phyloP scores from a whole-genome alignment of 2,329 filamentous ascomycete genomes.

The Calonectria pseudoreteaudii region DNA sequence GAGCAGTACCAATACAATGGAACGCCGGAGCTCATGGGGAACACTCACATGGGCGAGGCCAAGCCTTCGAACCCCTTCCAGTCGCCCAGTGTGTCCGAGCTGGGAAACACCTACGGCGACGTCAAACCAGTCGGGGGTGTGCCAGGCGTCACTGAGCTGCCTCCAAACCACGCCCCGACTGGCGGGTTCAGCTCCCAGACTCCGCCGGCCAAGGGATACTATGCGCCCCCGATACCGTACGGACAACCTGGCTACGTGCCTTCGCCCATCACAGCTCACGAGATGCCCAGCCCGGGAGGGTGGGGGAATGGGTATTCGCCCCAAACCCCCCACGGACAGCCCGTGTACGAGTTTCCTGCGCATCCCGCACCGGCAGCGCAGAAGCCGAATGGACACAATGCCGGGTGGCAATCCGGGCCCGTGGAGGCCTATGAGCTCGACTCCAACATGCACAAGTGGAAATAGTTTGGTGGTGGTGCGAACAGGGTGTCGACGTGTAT shows the following conservation, averaged over 20 bases:
- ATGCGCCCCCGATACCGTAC: slow-evolving; percentile 22
- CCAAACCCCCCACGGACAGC: slow-evolving; percentile 23
- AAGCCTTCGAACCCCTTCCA: slow-evolving; percentile 12
- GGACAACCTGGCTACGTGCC: slow-evolving; percentile 29
- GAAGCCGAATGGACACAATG: slow-evolving; percentile 27
- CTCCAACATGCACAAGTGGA: slow-evolving; percentile 31
- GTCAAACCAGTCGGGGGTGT: slow-evolving; percentile 22
- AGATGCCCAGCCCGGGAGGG: slow-evolving; percentile 36
- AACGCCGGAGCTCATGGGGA: slow-evolving; percentile 49
- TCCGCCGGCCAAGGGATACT: slow-evolving; percentile 27
- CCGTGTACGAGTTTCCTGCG: slow-evolving; percentile 29
- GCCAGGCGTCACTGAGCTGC: slow-evolving; percentile 34
- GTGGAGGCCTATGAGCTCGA: slow-evolving; percentile 49
- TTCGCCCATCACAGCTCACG: slow-evolving; percentile 33
- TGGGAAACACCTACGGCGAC: slow-evolving; percentile 38
- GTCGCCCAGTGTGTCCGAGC: slow-evolving; percentile 30
- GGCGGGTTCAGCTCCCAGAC: slow-evolving; percentile 43
- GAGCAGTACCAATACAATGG: slow-evolving; percentile 40
- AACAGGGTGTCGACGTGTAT: neutral
- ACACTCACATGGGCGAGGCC: slow-evolving; percentile 15
- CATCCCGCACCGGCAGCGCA: slow-evolving; percentile 24
- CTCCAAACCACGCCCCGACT: slow-evolving; percentile 38
- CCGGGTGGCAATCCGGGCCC: slow-evolving; percentile 52
- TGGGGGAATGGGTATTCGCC: slow-evolving; percentile 31
- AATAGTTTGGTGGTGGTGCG: neutral